These are phyloP conservation scores for Boletus mariae DNA, from an alignment of 1,284 basidiomycete species.

Conservation along the genomic window DNA sequence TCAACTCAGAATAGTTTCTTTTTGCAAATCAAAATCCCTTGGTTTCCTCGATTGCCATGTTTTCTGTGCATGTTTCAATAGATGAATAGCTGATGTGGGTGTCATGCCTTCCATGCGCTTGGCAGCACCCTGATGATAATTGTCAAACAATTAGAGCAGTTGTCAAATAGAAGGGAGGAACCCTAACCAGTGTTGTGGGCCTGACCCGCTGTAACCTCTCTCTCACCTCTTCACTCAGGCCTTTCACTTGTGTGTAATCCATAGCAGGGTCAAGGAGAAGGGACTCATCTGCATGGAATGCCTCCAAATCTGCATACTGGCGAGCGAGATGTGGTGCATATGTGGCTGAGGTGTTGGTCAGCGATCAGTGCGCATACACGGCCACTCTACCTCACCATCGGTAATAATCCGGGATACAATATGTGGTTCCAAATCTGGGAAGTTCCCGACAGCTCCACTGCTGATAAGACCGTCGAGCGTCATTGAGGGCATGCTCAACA, in stretches of 20 bases:
- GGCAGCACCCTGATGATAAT: conserved; percentile 61
- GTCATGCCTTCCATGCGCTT: conserved; percentile 89
- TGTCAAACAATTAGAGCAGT: not conserved
- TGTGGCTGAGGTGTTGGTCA: conserved; percentile 19
- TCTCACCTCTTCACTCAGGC: conserved; percentile 73
- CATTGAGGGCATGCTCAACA: conserved; percentile 65
- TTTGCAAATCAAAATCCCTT: conserved; percentile 35
- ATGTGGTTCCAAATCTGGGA: conserved; percentile 49
- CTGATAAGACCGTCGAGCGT: conserved; percentile 43
- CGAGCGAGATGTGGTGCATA: conserved; percentile 63
- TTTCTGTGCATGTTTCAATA: conserved; percentile 62
- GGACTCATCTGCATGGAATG: conserved; percentile 76
- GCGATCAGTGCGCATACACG: not conserved
- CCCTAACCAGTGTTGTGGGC: conserved; percentile 66
- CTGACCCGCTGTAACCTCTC: conserved; percentile 60
- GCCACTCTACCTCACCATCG: conserved; percentile 48
- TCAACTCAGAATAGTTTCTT: no score
- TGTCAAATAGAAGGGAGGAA: not conserved
- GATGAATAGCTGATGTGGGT: conserved; percentile 59
- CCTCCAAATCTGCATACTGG: conserved; percentile 73
- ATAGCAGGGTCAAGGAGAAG: conserved; percentile 64
- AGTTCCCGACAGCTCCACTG: conserved; percentile 47
- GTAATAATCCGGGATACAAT: conserved; percentile 64
- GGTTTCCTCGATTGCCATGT: conserved; percentile 21
- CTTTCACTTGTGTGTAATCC: conserved; percentile 64